phyloP scores from a whole-genome alignment of 306 rosid species.

The Fagus sylvatica region DNA sequence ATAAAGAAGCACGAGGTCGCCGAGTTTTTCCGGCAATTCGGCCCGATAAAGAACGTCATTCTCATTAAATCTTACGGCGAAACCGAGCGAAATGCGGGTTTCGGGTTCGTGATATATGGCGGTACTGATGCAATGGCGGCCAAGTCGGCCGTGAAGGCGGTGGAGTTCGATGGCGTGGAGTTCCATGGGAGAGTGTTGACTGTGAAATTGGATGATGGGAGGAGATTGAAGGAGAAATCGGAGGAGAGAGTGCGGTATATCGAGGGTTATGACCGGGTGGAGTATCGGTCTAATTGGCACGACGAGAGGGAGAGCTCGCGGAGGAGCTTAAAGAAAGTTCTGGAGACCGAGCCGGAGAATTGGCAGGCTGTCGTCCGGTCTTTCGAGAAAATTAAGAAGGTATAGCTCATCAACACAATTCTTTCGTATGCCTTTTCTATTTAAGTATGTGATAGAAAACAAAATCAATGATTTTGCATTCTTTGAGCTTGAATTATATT shows the following conservation, averaged over 20 bases:
- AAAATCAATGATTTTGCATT: too few relatives aligned
- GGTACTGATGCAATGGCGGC: conserved; percentile 42
- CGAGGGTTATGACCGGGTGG: conserved; percentile 50
- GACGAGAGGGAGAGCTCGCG: conserved; percentile 72
- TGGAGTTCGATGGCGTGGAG: conserved; percentile 91
- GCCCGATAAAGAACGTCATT: conserved; percentile 69
- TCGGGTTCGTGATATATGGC: conserved; percentile 66
- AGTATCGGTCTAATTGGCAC: conserved; percentile 73
- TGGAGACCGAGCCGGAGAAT: conserved; percentile 85
- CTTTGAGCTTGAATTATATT: too few relatives aligned
- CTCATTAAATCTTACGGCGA: conserved; percentile 64
- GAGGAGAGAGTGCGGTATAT: conserved; percentile 62
- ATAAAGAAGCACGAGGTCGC: conserved; percentile 63
- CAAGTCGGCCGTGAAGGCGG: conserved; percentile 74
- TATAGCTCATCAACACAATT: conserved; percentile 10
- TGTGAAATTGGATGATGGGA: conserved; percentile 83
- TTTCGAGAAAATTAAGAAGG: conserved; percentile 78
- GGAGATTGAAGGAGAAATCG: conserved; percentile 59
- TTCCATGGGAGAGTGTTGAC: conserved; percentile 81
- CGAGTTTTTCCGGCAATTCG: conserved; percentile 85
- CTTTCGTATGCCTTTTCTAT: not conserved
- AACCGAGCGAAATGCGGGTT: conserved; percentile 67
- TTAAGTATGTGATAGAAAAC: not conserved
- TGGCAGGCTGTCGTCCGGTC: conserved; percentile 85
- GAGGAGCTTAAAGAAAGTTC: conserved; percentile 53